phyloP scores from a whole-genome alignment of 2,329 filamentous ascomycete species.

The Emmonsiellopsis sp. region DNA sequence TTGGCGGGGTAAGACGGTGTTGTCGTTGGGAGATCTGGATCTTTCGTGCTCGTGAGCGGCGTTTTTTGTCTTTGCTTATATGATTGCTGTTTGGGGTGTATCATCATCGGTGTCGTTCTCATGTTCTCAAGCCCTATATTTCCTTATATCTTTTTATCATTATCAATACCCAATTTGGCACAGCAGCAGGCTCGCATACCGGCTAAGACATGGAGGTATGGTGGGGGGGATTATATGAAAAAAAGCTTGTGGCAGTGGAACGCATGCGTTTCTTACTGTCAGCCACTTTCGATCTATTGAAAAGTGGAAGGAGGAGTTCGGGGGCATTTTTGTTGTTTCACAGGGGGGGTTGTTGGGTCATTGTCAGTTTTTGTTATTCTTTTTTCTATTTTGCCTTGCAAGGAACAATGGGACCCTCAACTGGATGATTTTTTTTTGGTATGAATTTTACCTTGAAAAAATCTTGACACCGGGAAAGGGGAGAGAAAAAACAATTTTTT shows the following conservation, averaged over 20 bases:
- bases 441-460: too few species aligned
- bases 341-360: background rate
- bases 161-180: conserved; percentile 2
- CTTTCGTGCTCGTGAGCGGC: conserved; percentile 4
- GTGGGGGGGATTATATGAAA: background rate
- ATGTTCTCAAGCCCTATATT: background rate
- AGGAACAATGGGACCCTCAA: background rate
- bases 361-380: background rate
- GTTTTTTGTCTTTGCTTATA: conserved; percentile 5
- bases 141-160: conserved; percentile 11
- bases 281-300: conserved; percentile 9
- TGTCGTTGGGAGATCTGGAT: conserved; percentile 2
- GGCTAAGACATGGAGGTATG: background rate
- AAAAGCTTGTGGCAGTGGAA: conserved; percentile 10
- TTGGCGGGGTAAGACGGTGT: conserved; percentile 8
- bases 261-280: conserved; percentile 4
- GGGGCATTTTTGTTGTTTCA: background rate
- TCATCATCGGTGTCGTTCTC: background rate
- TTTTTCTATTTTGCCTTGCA: background rate
- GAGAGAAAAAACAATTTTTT: conserved; percentile 1
- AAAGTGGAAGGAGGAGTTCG: conserved; percentile 8
- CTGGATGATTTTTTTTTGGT: too few species aligned
- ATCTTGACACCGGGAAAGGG: too few species aligned
- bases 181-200: conserved; percentile 2
- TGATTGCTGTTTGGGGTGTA: conserved; percentile 5